Base-by-base conservation (phyloP, 805 yeast species). In the Komagataella populi region DNA sequence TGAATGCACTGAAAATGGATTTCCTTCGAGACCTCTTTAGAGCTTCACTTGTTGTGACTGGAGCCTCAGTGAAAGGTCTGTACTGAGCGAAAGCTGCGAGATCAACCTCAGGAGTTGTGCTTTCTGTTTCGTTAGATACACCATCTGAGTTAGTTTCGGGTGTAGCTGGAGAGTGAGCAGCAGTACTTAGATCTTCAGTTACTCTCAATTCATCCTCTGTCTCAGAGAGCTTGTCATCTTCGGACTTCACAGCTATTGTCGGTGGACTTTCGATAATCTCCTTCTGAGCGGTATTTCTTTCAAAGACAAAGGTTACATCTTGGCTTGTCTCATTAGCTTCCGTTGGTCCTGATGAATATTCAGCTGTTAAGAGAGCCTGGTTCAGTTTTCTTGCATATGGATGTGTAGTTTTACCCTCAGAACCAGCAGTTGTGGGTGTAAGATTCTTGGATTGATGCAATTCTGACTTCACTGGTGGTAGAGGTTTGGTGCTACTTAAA, bases 1-100 rank as follows among this genome's bases (percentile, higher is more conserved):
- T 56, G n/a, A 65, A 51, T 3, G 59, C 49, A 43, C 56, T 57
- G 53, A 65, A 61, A 8, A 67, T 53, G 1, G 69, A 63, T 48
- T 58, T 57, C 49, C 63, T 55, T 53, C 56, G 55, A 46, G 55
- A 56, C 43, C 47, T 53, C 46, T 46, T 51, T 10, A 30, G 10
- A 4, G 39, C 10, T 10, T 30, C 39, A 10, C 6, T 30, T 10
- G 10, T 30, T 12, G 39, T 8, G 14, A 30, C 39, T 4, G 20
- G 20, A 20, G 39, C n/a, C 14, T 30, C 39, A 30, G 5, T 30
- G 39, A 30, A 30, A 10, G 39, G 39, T 30, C 4, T 30, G 12
- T 30, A 30, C n/a, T 30, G 39, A 30, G 39, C 39, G 14, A 30
- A 30, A 30, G 39, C 39, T 30, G 39, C 10, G 14, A 30, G 39